Percentiles rank a stretch among this genome's conserved stretches.
Evolutionary conservation across 768 basidiomycete species (phyloP).

Genomic region (Tulasnella sp.): DNA sequence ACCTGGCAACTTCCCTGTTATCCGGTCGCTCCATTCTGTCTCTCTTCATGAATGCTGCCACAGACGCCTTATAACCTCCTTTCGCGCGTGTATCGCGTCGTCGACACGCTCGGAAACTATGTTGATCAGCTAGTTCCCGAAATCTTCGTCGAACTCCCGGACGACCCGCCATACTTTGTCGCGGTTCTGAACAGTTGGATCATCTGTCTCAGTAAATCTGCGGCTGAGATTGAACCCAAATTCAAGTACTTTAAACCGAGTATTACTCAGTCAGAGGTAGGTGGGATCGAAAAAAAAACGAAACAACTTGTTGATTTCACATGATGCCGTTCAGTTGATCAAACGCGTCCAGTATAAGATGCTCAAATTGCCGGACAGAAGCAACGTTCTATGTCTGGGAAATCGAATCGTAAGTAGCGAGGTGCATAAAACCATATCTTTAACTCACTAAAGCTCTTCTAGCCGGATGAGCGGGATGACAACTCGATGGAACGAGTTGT

Average conservation of each 20-base stretch:
- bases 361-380: constrained; percentile 14
- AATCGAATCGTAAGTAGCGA: constrained; percentile 45
- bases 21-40: neutral
- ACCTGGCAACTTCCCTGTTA: neutral
- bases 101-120: constrained; percentile 1
- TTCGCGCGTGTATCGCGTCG: neutral
- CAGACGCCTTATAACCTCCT: neutral
- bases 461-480: neutral
- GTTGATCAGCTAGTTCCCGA: neutral
- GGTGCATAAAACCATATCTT: neutral
- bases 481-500: constrained; percentile 34
- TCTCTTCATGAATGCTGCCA: neutral
- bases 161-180: neutral
- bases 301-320: neutral
- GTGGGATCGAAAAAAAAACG: neutral
- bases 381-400: constrained; percentile 55
- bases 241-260: neutral
- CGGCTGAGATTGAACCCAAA: neutral
- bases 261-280: constrained; percentile 3
- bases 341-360: constrained; percentile 12
- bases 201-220: neutral
- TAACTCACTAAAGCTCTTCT: neutral
- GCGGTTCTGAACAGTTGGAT: neutral
- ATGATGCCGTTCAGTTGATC: constrained; percentile 5
- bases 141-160: constrained; percentile 1